Percentiles rank a stretch among this genome's conserved stretches.
Evolutionary conservation across 108 stramenopile genomes (phyloP).

Genomic region (Conticribra guillardii): DNA sequence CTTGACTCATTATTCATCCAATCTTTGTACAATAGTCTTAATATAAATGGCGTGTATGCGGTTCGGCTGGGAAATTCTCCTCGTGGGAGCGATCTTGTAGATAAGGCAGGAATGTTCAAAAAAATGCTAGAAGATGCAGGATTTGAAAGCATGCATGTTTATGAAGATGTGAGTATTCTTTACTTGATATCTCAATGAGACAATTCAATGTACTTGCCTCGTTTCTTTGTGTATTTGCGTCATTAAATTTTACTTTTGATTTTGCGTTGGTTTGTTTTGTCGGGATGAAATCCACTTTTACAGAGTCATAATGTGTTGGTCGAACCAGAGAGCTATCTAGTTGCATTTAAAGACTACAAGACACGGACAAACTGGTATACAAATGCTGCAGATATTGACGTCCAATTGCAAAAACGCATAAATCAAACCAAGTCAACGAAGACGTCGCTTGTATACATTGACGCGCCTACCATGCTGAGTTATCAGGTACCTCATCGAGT

Average conservation of each 20-base stretch:
- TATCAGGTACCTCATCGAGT: slow-evolving; percentile 33
- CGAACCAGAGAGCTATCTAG: slow-evolving; percentile 19
- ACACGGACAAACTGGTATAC: slow-evolving; percentile 32
- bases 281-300: neutral
- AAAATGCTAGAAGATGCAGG: slow-evolving; percentile 15
- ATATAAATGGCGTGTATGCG: slow-evolving; percentile 26
- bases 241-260: neutral
- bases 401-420: slow-evolving; percentile 31
- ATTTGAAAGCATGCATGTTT: slow-evolving; percentile 37
- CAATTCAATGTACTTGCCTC: neutral
- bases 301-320: slow-evolving; percentile 16
- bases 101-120: neutral
- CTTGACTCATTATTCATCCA: slow-evolving; percentile 2
- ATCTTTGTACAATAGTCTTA: slow-evolving; percentile 14
- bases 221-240: neutral
- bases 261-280: neutral
- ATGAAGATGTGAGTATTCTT: slow-evolving; percentile 29
- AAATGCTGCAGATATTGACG: slow-evolving; percentile 26
- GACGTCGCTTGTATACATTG: slow-evolving; percentile 25
- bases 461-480: slow-evolving; percentile 16
- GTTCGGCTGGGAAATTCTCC: neutral
- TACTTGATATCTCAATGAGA: neutral
- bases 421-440: slow-evolving; percentile 13
- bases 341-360: slow-evolving; percentile 31
- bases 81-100: neutral